phyloP scores from a whole-genome alignment of 805 yeast species.

The Schwanniomyces vanrijiae region DNA sequence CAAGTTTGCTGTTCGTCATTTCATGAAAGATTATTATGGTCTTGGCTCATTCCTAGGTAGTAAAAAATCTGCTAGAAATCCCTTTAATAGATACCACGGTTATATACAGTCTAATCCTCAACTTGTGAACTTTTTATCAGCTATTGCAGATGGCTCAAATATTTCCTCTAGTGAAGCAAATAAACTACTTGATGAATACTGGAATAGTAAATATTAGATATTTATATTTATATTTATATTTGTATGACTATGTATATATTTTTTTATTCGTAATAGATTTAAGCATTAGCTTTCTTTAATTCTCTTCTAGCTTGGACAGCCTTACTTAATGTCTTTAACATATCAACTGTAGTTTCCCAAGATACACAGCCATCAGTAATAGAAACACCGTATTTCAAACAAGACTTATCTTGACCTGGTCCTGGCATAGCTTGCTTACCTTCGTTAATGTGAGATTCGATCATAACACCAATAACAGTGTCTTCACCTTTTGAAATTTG shows the following conservation, averaged over 20 bases:
- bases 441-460: slow-evolving; percentile 87
- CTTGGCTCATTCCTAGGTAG: slow-evolving; percentile 37
- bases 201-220: slow-evolving; percentile 2
- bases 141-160: slow-evolving; percentile 8
- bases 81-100: slow-evolving; percentile 45
- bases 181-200: slow-evolving; percentile 6
- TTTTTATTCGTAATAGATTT: background rate
- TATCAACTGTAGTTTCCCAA: slow-evolving; percentile 83
- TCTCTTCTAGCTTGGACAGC: slow-evolving; percentile 84
- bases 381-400: slow-evolving; percentile 87
- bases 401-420: slow-evolving; percentile 46
- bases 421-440: slow-evolving; percentile 86
- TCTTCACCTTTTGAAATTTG: slow-evolving; percentile 83
- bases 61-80: slow-evolving; percentile 59
- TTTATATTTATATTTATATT: slow-evolving; percentile 1
- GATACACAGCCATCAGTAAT: slow-evolving; percentile 96
- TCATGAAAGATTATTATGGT: slow-evolving; percentile 60
- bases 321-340: slow-evolving; percentile 74
- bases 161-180: slow-evolving; percentile 7
- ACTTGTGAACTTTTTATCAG: slow-evolving; percentile 14
- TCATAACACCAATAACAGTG: slow-evolving; percentile 88
- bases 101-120: slow-evolving; percentile 29
- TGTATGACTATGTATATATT: background rate
- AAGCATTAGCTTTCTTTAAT: slow-evolving; percentile 10
- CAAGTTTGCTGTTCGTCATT: slow-evolving; percentile 52